These are phyloP conservation scores for Diaporthe sp. DNA, from an alignment of 2,329 filamentous ascomycete genomes.

Conservation along the genomic window DNA sequence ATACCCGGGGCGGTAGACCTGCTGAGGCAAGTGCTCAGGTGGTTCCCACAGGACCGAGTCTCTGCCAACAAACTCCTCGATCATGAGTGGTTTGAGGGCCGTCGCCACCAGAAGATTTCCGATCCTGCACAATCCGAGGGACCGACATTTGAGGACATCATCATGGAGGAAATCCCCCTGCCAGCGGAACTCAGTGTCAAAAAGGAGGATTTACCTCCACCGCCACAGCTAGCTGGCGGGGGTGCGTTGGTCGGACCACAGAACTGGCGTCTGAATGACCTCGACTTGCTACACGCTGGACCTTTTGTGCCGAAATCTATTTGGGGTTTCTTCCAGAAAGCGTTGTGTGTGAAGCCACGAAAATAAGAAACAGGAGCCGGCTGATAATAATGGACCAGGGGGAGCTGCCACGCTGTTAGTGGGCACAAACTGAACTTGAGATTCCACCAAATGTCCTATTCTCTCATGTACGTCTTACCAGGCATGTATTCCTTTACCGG, in stretches of 20 bases:
- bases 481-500: too few relatives aligned
- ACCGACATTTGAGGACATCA: neutral
- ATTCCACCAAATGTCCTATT: too few relatives aligned
- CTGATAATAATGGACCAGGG: neutral
- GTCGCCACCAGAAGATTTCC: rapidly evolving
- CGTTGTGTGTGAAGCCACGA: neutral
- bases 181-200: neutral
- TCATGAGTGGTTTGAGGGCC: neutral
- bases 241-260: neutral
- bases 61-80: neutral
- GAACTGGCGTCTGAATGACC: neutral
- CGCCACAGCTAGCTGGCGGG: too few relatives aligned
- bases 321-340: constrained; percentile 9
- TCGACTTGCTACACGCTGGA: neutral
- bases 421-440: neutral
- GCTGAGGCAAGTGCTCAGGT: neutral
- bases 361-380: neutral
- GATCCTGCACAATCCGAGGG: neutral
- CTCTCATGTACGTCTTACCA: too few relatives aligned
- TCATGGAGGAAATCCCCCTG: neutral
- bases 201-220: neutral
- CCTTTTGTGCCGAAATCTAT: neutral
- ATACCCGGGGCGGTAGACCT: constrained; percentile 1
- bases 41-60: constrained; percentile 3
- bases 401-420: too few relatives aligned